A percentile compares a stretch with the other conserved stretches of the same genome.
phyloP scores from a whole-genome alignment of 1,284 basidiomycete species.

The Leccinum pachyderme region DNA sequence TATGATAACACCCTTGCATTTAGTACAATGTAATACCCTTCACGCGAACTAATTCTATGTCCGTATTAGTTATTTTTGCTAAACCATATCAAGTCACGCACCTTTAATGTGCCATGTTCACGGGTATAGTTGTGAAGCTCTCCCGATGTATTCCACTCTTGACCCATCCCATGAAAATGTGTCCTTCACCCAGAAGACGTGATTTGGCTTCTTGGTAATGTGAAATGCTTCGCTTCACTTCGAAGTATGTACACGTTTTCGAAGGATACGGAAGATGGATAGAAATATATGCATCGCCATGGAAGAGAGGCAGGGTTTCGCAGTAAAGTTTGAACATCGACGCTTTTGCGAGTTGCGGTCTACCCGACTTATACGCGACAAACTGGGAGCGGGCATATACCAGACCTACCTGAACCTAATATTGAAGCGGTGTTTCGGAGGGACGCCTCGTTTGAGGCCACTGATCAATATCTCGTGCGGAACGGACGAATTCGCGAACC shows the following conservation, averaged over 20 bases:
- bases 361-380: conserved; percentile 23
- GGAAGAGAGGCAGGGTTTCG: conserved; percentile 21
- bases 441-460: conserved; percentile 71
- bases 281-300: conserved; percentile 2
- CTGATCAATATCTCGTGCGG: conserved; percentile 67
- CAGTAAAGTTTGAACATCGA: conserved; percentile 45
- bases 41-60: neutral
- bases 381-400: neutral
- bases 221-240: conserved; percentile 36
- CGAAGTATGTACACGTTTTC: conserved; percentile 35
- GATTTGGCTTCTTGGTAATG: conserved; percentile 51
- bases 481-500: conserved; percentile 51
- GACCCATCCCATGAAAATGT: conserved; percentile 63
- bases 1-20: conserved; percentile 16
- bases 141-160: conserved; percentile 52
- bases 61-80: neutral
- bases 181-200: conserved; percentile 38
- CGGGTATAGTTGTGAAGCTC: conserved; percentile 37
- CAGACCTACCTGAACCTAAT: conserved; percentile 57
- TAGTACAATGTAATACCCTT: conserved; percentile 10
- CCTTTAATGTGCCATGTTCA: conserved; percentile 1
- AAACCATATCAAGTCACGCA: neutral
- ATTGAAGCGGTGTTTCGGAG: conserved; percentile 63
- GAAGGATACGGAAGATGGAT: conserved; percentile 9
- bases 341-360: conserved; percentile 51